Conservation (phyloP, 2,329 filamentous ascomycete species). For the Raffaelea deltoideospora region DNA sequence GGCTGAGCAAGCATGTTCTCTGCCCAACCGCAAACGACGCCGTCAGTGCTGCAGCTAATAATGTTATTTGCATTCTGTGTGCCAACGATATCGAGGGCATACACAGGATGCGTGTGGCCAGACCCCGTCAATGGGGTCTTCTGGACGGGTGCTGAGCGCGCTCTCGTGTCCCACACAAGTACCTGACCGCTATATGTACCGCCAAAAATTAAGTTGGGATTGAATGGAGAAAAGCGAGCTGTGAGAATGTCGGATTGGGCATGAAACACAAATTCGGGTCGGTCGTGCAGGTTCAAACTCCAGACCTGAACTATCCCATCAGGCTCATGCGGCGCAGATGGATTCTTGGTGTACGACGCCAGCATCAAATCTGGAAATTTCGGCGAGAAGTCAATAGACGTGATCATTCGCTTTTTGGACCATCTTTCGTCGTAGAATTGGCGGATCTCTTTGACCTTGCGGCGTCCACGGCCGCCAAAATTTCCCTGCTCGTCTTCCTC, state of each 20-base stretch:
- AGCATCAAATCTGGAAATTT: conserved; percentile 90
- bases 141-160: conserved; percentile 77
- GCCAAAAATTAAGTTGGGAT: conserved; percentile 89
- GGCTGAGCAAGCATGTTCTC: conserved; percentile 97
- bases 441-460: conserved; percentile 70
- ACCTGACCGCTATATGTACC: conserved; percentile 96
- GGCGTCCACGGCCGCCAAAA: conserved; percentile 52
- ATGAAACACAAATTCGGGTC: conserved; percentile 93
- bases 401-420: conserved; percentile 97
- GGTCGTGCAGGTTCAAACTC: conserved; percentile 89
- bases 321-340: conserved; percentile 82
- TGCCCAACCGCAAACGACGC: conserved; percentile 91
- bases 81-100: conserved; percentile 87
- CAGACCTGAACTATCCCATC: conserved; percentile 91
- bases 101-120: conserved; percentile 91
- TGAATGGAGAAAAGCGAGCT: conserved; percentile 96
- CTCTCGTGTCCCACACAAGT: conserved; percentile 89
- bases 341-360: conserved; percentile 94
- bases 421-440: conserved; percentile 93
- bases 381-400: conserved; percentile 84
- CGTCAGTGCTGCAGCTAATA: conserved; percentile 90
- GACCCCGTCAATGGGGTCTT: conserved; percentile 92
- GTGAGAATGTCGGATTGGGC: conserved; percentile 90
- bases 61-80: conserved; percentile 99
- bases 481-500: conserved; percentile 76